These are phyloP conservation scores for Clavispora phyllophila DNA, from an alignment of 805 yeast genomes.

Conservation along the genomic window DNA sequence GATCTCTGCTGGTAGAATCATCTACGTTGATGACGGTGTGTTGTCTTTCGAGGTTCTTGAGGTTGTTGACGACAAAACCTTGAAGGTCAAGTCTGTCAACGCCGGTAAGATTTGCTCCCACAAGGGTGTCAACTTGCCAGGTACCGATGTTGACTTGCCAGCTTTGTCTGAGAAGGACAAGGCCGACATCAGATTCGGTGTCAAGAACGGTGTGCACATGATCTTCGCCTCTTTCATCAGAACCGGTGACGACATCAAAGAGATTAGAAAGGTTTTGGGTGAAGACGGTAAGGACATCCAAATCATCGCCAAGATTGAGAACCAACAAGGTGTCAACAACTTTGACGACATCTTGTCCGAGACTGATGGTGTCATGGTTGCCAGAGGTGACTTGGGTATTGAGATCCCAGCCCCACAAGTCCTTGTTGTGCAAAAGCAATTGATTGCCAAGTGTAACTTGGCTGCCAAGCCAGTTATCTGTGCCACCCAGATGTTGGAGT, in stretches of 20 bases:
- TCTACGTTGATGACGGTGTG: conserved; percentile 97
- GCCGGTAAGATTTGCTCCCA: conserved; percentile 95
- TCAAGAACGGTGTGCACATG: conserved; percentile 97
- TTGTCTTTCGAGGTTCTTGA: conserved; percentile 89
- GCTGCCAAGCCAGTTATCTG: conserved; percentile 99
- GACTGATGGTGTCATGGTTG: conserved; percentile 99
- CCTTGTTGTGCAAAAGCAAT: conserved; percentile 96
- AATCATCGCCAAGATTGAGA: conserved; percentile 96
- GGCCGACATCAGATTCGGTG: conserved; percentile 90
- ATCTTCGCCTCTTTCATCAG: conserved; percentile 97
- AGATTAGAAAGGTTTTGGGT: conserved; percentile 92
- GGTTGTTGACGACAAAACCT: conserved; percentile 70
- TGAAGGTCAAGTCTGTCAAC: conserved; percentile 85
- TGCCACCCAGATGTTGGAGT: conserved; percentile 99
- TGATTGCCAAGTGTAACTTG: conserved; percentile 97
- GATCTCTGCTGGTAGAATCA: conserved; percentile 78
- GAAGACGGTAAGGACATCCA: conserved; percentile 95
- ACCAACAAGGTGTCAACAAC: conserved; percentile 99
- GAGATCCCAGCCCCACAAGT: conserved; percentile 99
- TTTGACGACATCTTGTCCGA: conserved; percentile 91
- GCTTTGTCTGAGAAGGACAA: conserved; percentile 96
- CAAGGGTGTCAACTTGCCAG: conserved; percentile 99
- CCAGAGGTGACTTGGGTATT: conserved; percentile 99
- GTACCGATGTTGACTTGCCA: conserved; percentile 97
- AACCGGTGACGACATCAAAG: conserved; percentile 81